Conservation (phyloP, 352 stramenopile species). For the Blastocystis sp. region DNA sequence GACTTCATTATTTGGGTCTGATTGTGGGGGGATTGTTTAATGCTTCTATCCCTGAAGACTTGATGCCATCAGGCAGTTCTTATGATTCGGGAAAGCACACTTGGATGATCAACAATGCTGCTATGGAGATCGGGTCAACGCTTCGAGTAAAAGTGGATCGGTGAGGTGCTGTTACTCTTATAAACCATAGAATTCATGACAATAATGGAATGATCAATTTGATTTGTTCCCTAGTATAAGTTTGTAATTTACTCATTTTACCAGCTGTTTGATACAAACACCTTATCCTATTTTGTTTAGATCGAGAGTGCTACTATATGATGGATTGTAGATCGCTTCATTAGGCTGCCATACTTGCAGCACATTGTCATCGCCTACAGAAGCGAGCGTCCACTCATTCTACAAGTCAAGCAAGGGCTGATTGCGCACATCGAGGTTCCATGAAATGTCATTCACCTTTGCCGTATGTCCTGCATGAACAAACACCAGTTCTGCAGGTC, state of each 20-base stretch:
- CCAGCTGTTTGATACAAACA: background rate
- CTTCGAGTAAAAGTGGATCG: constrained; percentile 47
- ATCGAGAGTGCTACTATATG: constrained; percentile 4
- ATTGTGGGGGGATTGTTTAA: constrained; percentile 57
- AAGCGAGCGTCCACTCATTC: constrained; percentile 88
- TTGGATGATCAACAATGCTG: background rate
- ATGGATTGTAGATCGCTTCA: constrained; percentile 15
- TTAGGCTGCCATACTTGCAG: constrained; percentile 73
- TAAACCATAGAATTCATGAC: constrained; percentile 39
- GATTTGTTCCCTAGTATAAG: constrained; percentile 12
- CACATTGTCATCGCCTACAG: constrained; percentile 96
- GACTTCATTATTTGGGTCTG: constrained; percentile 39
- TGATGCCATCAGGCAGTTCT: background rate
- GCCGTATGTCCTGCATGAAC: constrained; percentile 95
- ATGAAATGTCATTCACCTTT: constrained; percentile 95
- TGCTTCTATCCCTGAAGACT: constrained; percentile 49
- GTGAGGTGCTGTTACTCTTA: background rate
- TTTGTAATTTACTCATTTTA: constrained; percentile 3
- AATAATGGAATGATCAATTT: constrained; percentile 57
- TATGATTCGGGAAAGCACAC: constrained; percentile 16
- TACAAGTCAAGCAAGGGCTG: background rate
- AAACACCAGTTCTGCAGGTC: constrained; percentile 95
- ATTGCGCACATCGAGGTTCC: constrained; percentile 75
- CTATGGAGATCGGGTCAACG: constrained; percentile 3
- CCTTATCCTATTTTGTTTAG: background rate